Percentiles rank a stretch among this genome's conserved stretches.
Conservation (phyloP, 495 filamentous ascomycete genomes). For the Xylaria scruposa region DNA sequence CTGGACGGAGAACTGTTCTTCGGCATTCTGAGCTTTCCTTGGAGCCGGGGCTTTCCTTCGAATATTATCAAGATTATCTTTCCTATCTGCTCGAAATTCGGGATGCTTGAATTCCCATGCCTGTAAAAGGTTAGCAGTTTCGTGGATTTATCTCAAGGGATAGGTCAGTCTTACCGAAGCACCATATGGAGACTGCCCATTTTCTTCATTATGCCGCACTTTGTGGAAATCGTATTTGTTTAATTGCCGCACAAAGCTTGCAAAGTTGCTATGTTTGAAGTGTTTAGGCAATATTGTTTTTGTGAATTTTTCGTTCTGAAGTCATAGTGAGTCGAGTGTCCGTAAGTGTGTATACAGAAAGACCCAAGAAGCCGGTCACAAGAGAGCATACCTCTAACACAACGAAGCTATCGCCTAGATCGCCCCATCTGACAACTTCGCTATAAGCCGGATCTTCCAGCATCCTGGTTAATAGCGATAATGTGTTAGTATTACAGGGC, state of each 20-base stretch:
- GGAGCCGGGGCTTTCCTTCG: conserved; percentile 93
- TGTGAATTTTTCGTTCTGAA: conserved; percentile 95
- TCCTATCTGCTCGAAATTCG: conserved; percentile 93
- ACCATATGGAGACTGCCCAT: conserved; percentile 87
- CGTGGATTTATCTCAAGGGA: not conserved
- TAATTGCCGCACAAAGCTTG: conserved; percentile 96
- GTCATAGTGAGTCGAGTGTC: conserved; percentile 20
- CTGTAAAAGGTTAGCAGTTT: conserved; percentile 52
- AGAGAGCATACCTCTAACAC: conserved; percentile 80
- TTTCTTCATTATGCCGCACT: conserved; percentile 96
- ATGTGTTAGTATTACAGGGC: conserved; percentile 32
- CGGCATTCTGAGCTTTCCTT: conserved; percentile 70
- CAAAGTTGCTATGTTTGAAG: conserved; percentile 99
- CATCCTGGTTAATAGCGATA: conserved; percentile 72
- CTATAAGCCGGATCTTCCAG: conserved; percentile 93
- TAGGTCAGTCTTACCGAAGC: conserved; percentile 70
- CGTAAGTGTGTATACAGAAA: conserved; percentile 3
- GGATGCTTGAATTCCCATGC: conserved; percentile 99
- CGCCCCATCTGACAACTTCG: conserved; percentile 92
- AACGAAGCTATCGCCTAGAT: conserved; percentile 94
- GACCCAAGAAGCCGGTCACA: not conserved
- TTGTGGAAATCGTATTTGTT: conserved; percentile 99
- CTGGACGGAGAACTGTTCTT: conserved; percentile 76
- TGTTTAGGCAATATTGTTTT: conserved; percentile 97
- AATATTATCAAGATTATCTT: conserved; percentile 96